Conservation (phyloP, 1,284 basidiomycete genomes). For the Neolentinus lepideus region DNA sequence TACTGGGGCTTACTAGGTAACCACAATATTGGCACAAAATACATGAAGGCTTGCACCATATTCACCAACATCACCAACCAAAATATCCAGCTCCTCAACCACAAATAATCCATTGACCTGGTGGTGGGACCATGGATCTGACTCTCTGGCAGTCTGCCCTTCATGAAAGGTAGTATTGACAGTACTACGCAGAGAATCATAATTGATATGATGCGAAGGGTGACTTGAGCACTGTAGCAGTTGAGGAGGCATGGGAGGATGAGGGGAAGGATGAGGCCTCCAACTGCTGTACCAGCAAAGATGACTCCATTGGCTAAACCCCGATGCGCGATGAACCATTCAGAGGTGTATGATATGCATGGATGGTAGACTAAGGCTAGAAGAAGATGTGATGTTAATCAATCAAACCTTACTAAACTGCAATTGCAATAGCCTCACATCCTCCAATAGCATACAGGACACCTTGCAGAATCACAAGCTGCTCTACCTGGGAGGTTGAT, state of each 20-base stretch:
- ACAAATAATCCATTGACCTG: background rate
- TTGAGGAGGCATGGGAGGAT: constrained; percentile 14
- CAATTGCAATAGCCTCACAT: constrained; percentile 11
- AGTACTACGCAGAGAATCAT: constrained; percentile 11
- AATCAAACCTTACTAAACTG: background rate
- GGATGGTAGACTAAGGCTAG: constrained; percentile 15
- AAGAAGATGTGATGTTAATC: background rate
- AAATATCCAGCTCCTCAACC: constrained; percentile 16
- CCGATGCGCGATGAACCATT: constrained; percentile 24
- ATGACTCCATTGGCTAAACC: constrained; percentile 26
- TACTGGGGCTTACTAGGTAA: constrained; percentile 28
- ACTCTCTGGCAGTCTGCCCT: constrained; percentile 16
- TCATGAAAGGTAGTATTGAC: constrained; percentile 15
- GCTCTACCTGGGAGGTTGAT: constrained; percentile 11
- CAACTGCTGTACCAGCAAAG: constrained; percentile 19
- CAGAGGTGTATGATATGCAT: constrained; percentile 20
- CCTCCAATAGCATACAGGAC: constrained; percentile 22
- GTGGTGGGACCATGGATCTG: constrained; percentile 9
- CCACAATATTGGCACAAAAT: constrained; percentile 28
- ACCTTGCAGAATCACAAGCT: constrained; percentile 22
- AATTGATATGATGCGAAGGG: constrained; percentile 15
- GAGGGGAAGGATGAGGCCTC: constrained; percentile 21
- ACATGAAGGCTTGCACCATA: constrained; percentile 26
- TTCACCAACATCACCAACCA: constrained; percentile 25
- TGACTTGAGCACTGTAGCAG: constrained; percentile 10